Evolutionary conservation across 129 eudicot species (phyloP), one percentile per base, ranked within the genome.

Genomic region (Centaurea solstitialis): DNA sequence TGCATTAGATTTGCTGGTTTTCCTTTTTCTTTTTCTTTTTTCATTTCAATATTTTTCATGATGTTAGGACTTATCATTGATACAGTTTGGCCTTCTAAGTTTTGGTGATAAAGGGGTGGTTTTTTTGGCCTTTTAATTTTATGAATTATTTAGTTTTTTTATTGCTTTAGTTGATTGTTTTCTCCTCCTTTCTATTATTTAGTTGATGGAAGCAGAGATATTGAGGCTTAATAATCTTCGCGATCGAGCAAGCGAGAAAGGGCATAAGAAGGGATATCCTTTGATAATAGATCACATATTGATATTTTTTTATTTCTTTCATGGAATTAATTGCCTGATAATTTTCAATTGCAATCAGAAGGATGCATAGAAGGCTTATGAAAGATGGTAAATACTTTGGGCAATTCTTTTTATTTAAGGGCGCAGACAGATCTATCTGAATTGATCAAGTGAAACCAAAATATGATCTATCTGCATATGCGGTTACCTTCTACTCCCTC

Each of bases 251-350:
- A 91, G 94, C 86, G 98, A 91, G 84, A 90, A 88, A 81, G 98
- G 98, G 70, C 97, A 84, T 35, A 89, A 84, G 75, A 91, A 87
- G 71, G 89, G 89, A 94, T 91, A 94, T 94, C 98, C 98, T 94
- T 91, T 84, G 45, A 13, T 20, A 43, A 59, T 53, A 28, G 3
- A 24, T 28, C 68, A 53, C 68, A 47, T 50, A 33, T 12, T 50
- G 15, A 17, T 70, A 43, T 6, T 28, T 79, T 12, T 70, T 26
- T 26, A 20, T 64, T 64, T 64, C 30, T 62, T 21, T 40, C 21
- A 9, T 35, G 17, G 21, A 12, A 10, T 21, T 70, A 2, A 23
- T 59, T 20, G 20, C 24, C 11, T 70, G 43, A 70, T 13, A 15
- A 5, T 70, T 24, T 68, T 28, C 9, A 17, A 17, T 35, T 23